phyloP scores from a whole-genome alignment of 2,329 filamentous ascomycete species.

The Sclerotiophoma versabilis region DNA sequence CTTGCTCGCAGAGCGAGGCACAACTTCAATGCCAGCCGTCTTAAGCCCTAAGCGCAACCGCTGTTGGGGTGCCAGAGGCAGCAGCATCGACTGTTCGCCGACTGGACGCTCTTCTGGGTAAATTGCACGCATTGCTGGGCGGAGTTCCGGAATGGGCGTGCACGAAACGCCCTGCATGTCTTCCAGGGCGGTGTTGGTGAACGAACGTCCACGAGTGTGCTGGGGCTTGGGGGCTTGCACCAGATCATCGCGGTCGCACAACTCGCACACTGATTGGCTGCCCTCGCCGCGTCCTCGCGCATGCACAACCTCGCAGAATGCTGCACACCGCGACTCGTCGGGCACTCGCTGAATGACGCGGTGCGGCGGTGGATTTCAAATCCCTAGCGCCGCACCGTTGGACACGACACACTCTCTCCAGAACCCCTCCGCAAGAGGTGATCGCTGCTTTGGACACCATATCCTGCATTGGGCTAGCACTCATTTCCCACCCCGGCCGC shows the following conservation, averaged over 20 bases:
- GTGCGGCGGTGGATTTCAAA: conserved; percentile 18
- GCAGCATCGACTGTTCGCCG: conserved; percentile 5
- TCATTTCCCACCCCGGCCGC: conserved; percentile 14
- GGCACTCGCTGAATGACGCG: conserved; percentile 17
- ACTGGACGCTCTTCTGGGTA: conserved; percentile 11
- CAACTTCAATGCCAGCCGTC: conserved; percentile 7
- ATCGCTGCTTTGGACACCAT: conserved; percentile 31
- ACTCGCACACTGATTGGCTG: conserved; percentile 8
- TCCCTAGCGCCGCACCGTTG: conserved; percentile 28
- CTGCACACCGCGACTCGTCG: conserved; percentile 33
- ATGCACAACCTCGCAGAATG: conserved; percentile 31
- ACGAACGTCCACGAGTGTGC: conserved; percentile 18
- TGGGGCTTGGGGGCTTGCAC: conserved; percentile 16
- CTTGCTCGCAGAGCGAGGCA: not conserved
- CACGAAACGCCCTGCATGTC: conserved; percentile 17
- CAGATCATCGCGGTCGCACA: conserved; percentile 16
- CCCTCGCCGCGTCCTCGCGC: conserved; percentile 27
- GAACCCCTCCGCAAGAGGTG: conserved; percentile 21
- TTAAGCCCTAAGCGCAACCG: conserved; percentile 7
- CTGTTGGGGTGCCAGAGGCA: conserved; percentile 16
- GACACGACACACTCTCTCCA: conserved; percentile 18
- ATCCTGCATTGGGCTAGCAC: conserved; percentile 32
- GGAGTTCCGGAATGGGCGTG: conserved; percentile 18
- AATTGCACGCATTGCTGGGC: conserved; percentile 17
- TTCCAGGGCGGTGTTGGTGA: conserved; percentile 20